These are phyloP conservation scores for Fusarium solani-melongenae DNA, from an alignment of 2,329 filamentous ascomycete species.

Conservation along the genomic window DNA sequence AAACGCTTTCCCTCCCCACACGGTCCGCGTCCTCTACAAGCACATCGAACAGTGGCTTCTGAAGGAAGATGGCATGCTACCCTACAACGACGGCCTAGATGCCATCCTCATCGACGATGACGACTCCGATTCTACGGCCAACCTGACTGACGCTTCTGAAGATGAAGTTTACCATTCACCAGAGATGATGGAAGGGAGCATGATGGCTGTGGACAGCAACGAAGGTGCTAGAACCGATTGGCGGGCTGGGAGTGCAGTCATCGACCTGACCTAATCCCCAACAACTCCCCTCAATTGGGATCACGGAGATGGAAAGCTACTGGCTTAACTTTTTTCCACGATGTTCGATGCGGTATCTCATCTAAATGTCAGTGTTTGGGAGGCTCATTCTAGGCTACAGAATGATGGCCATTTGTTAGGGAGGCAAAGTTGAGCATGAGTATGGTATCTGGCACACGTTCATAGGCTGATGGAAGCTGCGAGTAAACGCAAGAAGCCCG, in stretches of 20 bases:
- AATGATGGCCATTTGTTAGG: slow-evolving; percentile 3
- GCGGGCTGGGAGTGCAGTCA: slow-evolving; percentile 18
- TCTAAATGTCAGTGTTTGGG: slow-evolving; percentile 12
- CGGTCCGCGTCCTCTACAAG: slow-evolving; percentile 61
- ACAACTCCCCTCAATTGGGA: not conserved
- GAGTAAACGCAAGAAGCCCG: not conserved
- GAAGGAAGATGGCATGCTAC: slow-evolving; percentile 52
- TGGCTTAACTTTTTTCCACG: not conserved
- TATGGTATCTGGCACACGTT: slow-evolving; percentile 1
- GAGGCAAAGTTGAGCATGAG: not conserved
- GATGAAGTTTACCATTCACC: slow-evolving; percentile 24
- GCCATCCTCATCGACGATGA: slow-evolving; percentile 41
- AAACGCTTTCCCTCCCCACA: slow-evolving; percentile 78
- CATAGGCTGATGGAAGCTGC: not conserved
- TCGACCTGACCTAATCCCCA: slow-evolving; percentile 36
- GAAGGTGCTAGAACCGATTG: not conserved
- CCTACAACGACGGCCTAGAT: slow-evolving; percentile 29
- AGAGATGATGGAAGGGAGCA: slow-evolving; percentile 39
- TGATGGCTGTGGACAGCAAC: slow-evolving; percentile 4
- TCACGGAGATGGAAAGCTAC: not conserved
- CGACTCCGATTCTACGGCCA: slow-evolving; percentile 31
- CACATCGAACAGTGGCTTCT: slow-evolving; percentile 61
- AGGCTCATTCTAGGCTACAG: not conserved
- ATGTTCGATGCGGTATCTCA: not conserved
- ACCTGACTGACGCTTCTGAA: slow-evolving; percentile 4